A percentile compares a stretch with the other conserved stretches of the same genome.
phyloP scores from a whole-genome alignment of 176 grass and related monocot species.

The Raddia distichophylla region DNA sequence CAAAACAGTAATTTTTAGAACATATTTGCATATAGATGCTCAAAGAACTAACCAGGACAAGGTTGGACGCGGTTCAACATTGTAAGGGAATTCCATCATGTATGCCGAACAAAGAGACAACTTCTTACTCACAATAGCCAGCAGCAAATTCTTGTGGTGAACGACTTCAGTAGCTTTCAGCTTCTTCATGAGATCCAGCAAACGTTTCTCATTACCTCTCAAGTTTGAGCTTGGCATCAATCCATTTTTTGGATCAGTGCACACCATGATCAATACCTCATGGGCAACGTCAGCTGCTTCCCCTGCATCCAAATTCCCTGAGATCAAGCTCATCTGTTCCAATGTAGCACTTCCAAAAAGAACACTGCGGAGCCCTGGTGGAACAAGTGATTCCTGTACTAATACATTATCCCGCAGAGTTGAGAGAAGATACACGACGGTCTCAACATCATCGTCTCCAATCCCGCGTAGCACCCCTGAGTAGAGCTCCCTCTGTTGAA shows the following conservation, averaged over 20 bases:
- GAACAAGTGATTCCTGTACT: conserved; percentile 69
- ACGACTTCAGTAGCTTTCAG: conserved; percentile 66
- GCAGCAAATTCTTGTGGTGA: conserved; percentile 74
- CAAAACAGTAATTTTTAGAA: too few relatives aligned
- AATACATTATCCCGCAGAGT: conserved; percentile 72
- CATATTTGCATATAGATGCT: neutral
- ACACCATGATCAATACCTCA: conserved; percentile 81
- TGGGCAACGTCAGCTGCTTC: conserved; percentile 67
- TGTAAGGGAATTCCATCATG: conserved; percentile 83
- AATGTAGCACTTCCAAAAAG: conserved; percentile 89
- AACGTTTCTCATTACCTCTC: conserved; percentile 83
- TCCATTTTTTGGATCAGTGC: conserved; percentile 87
- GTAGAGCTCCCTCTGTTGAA: conserved; percentile 90
- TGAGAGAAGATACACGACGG: conserved; percentile 59
- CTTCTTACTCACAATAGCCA: conserved; percentile 66
- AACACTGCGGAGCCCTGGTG: conserved; percentile 83
- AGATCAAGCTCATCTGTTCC: conserved; percentile 81
- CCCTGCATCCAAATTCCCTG: conserved; percentile 64
- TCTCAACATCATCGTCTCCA: conserved; percentile 71
- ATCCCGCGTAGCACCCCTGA: conserved; percentile 75
- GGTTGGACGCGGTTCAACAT: conserved; percentile 62
- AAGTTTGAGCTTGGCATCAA: conserved; percentile 75
- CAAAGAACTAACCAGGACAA: conserved; percentile 76
- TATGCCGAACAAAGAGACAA: conserved; percentile 77
- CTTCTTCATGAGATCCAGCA: conserved; percentile 90